A percentile compares a stretch with the other conserved stretches of the same genome.
Conservation (phyloP, 495 filamentous ascomycete species). For the Trichocladium uniseriatum region DNA sequence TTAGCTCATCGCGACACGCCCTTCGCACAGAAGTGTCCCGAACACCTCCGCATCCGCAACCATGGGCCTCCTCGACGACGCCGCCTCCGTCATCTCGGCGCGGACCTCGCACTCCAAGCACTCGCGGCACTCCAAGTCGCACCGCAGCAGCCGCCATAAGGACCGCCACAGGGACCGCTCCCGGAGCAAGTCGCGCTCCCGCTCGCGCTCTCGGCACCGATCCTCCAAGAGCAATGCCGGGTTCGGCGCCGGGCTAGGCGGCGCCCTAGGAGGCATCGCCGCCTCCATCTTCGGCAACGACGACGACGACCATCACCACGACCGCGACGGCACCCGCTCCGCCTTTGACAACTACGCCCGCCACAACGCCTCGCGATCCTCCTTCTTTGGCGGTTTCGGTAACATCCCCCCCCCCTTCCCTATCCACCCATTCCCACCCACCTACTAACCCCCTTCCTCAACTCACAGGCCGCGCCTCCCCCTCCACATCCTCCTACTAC, state of each 20-base stretch:
- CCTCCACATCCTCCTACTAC: slow-evolving; percentile 54
- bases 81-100: slow-evolving; percentile 31
- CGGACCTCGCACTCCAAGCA: slow-evolving; percentile 28
- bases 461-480: slow-evolving; percentile 17
- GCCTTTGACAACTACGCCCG: background rate
- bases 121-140: slow-evolving; percentile 11
- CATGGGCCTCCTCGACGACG: slow-evolving; percentile 39
- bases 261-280: slow-evolving; percentile 12
- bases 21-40: too few species aligned
- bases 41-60: too few species aligned
- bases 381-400: slow-evolving; percentile 39
- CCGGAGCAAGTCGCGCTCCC: slow-evolving; percentile 22
- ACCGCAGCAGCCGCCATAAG: slow-evolving; percentile 21
- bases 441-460: slow-evolving; percentile 48
- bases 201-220: slow-evolving; percentile 21
- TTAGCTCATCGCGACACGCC: too few species aligned
- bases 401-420: slow-evolving; percentile 18
- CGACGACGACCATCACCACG: slow-evolving; percentile 17
- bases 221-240: background rate
- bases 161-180: slow-evolving; percentile 13
- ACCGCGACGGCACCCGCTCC: background rate
- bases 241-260: slow-evolving; percentile 7
- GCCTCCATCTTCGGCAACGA: slow-evolving; percentile 33
- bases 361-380: slow-evolving; percentile 32
- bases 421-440: slow-evolving; percentile 30